phyloP scores from a whole-genome alignment of 2,329 filamentous ascomycete species.

The Neobulgaria alba region DNA sequence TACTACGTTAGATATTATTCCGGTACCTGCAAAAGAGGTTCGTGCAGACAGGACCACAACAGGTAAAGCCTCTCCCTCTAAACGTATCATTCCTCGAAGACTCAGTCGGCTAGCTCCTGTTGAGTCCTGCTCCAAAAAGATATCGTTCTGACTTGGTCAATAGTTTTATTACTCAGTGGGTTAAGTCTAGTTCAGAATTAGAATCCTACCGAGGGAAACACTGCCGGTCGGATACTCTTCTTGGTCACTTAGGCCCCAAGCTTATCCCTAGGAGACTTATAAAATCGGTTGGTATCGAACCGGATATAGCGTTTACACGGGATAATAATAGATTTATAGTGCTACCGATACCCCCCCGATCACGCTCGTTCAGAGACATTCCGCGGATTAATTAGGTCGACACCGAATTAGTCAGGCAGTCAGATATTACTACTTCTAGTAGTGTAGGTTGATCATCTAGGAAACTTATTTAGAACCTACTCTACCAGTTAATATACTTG shows the following conservation, averaged over 20 bases:
- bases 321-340: conserved; percentile 44
- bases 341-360: background rate
- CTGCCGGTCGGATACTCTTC: conserved; percentile 25
- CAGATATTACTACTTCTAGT: too few species aligned
- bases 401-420: too few species aligned
- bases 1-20: too few species aligned
- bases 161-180: conserved; percentile 19
- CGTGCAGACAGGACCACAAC: conserved; percentile 16
- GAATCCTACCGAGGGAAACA: conserved; percentile 21
- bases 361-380: too few species aligned
- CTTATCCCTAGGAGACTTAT: conserved; percentile 19
- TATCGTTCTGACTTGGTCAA: conserved; percentile 20
- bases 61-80: conserved; percentile 19
- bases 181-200: conserved; percentile 12
- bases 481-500: conserved; percentile 16
- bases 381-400: too few species aligned
- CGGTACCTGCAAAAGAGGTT: too few species aligned
- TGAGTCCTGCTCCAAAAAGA: conserved; percentile 15
- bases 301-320: conserved; percentile 27
- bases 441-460: too few species aligned
- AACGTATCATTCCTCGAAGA: conserved; percentile 19
- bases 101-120: conserved; percentile 12
- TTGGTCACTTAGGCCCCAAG: conserved; percentile 16
- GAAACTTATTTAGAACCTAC: conserved; percentile 16
- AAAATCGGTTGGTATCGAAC: conserved; percentile 15